phyloP scores from a whole-genome alignment of 192 early-diverging fungal species.

The Dispira simplex region DNA sequence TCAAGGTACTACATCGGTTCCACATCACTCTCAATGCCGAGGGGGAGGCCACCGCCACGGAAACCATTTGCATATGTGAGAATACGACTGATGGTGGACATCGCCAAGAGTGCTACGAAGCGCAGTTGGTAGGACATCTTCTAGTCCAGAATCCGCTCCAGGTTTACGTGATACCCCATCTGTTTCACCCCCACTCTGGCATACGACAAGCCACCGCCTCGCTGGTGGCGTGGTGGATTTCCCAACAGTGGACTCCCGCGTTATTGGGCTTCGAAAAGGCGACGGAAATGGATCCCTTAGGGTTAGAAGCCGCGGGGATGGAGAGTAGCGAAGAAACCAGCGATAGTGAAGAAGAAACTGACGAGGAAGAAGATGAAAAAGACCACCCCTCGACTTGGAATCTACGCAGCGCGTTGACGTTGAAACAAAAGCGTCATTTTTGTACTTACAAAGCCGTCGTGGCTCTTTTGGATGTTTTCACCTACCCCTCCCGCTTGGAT shows the following conservation, averaged over 20 bases:
- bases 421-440: not conserved
- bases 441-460: not conserved
- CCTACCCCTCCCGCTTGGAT: not conserved
- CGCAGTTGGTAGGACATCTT: not conserved
- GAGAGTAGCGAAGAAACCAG: not conserved
- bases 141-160: constrained; percentile 47
- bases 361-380: no score
- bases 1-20: no score
- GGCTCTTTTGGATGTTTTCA: not conserved
- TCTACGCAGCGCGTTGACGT: no score
- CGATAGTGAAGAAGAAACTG: no score
- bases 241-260: constrained; percentile 24
- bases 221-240: constrained; percentile 34
- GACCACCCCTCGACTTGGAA: no score
- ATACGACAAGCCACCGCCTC: constrained; percentile 49
- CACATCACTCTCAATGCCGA: no score
- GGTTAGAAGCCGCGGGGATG: not conserved
- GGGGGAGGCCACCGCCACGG: no score
- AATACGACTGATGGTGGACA: constrained; percentile 10
- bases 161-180: constrained; percentile 40
- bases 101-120: constrained; percentile 14
- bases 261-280: constrained; percentile 17
- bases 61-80: not conserved
- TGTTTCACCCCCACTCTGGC: constrained; percentile 52
- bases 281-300: constrained; percentile 12